A percentile compares a stretch with the other conserved stretches of the same genome.
Evolutionary conservation across 2,329 filamentous ascomycete genomes (phyloP).

Genomic region (Cryphonectria carpinicola): DNA sequence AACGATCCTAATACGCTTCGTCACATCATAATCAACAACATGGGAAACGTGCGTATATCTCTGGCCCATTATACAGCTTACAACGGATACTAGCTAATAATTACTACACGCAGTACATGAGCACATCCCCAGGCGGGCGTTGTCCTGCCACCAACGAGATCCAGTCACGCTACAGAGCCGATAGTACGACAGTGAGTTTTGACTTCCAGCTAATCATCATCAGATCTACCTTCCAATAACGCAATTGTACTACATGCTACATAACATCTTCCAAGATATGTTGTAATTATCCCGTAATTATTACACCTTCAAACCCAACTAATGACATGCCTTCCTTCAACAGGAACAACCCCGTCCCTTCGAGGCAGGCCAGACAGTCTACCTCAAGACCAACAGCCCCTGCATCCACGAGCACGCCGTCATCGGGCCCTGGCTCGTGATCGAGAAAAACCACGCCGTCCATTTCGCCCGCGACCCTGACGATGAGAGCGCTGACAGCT

Average conservation of each 20-base stretch:
- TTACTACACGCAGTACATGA: background rate
- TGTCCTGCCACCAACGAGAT: background rate
- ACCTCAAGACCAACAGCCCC: background rate
- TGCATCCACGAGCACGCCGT: constrained; percentile 1
- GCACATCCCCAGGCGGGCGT: background rate
- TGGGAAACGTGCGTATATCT: background rate
- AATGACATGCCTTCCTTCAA: background rate
- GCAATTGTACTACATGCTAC: background rate
- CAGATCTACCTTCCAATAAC: background rate
- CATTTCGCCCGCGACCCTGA: constrained; percentile 1
- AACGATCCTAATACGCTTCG: background rate
- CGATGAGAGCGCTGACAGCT: background rate
- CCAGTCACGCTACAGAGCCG: background rate
- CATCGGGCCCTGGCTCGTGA: constrained; percentile 5
- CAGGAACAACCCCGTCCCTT: background rate
- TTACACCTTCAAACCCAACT: background rate
- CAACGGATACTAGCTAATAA: background rate
- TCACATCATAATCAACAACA: background rate
- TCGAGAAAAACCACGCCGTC: constrained; percentile 1
- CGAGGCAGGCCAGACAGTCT: background rate
- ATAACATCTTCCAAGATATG: background rate
- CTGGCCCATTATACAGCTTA: too few relatives aligned
- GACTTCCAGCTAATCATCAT: background rate
- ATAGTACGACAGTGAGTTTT: background rate
- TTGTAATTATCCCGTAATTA: too few relatives aligned